Evolutionary conservation across 1,284 basidiomycete species (phyloP).

Genomic region (Pseudozyma pruni): DNA sequence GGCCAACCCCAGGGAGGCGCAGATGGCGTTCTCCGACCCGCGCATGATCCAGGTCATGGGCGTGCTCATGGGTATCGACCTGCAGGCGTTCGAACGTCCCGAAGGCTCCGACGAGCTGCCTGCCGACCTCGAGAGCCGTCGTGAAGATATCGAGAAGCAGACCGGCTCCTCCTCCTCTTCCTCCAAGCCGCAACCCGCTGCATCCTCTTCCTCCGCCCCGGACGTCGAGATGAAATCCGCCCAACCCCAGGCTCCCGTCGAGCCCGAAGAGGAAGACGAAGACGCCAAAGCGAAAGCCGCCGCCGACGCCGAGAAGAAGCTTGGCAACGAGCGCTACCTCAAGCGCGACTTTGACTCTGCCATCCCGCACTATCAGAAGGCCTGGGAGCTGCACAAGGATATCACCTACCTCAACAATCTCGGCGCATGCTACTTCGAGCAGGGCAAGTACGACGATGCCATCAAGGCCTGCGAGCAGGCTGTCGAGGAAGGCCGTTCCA

Average conservation of each 20-base stretch:
- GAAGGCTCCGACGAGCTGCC: constrained; percentile 86
- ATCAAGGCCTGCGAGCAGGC: constrained; percentile 94
- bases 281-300: constrained; percentile 56
- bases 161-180: constrained; percentile 25
- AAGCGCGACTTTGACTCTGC: constrained; percentile 73
- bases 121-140: constrained; percentile 70
- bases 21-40: constrained; percentile 77
- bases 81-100: constrained; percentile 85
- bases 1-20: constrained; percentile 64
- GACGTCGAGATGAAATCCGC: constrained; percentile 45
- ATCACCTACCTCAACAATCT: constrained; percentile 80
- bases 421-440: constrained; percentile 89
- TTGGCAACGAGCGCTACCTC: constrained; percentile 86
- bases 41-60: constrained; percentile 91
- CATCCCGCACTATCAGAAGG: constrained; percentile 73
- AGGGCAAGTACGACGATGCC: constrained; percentile 87
- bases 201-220: constrained; percentile 11
- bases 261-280: constrained; percentile 47
- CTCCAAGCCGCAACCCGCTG: constrained; percentile 1
- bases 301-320: constrained; percentile 69
- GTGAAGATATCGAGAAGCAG: constrained; percentile 63
- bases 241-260: constrained; percentile 13
- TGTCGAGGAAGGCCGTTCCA: constrained; percentile 85
- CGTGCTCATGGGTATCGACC: constrained; percentile 91
- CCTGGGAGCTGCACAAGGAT: constrained; percentile 94